Conservation (phyloP, 257 asterid genomes). For the Solanum chmielewskii region DNA sequence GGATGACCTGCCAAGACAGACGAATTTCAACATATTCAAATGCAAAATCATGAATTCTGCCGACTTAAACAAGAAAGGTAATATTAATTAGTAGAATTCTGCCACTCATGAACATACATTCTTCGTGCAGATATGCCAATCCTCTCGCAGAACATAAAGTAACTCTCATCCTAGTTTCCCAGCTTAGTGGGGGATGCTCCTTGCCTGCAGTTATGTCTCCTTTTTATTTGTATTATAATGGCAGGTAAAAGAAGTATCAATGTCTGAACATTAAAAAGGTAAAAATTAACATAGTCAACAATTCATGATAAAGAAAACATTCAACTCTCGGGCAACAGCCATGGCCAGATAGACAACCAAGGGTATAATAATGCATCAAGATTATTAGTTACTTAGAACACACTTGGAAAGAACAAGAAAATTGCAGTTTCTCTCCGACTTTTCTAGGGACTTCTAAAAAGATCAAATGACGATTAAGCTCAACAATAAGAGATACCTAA, state of each 20-base stretch:
- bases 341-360: not conserved
- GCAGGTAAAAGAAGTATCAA: not conserved
- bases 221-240: not conserved
- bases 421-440: not conserved
- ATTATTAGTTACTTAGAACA: not conserved
- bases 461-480: not conserved
- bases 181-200: conserved; percentile 43
- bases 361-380: not conserved
- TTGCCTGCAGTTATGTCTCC: conserved; percentile 33
- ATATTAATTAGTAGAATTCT: not conserved
- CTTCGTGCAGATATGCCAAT: conserved; percentile 75
- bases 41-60: not conserved
- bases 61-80: not conserved
- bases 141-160: conserved; percentile 84
- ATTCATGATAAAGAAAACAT: not conserved
- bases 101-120: conserved; percentile 43
- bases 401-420: not conserved
- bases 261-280: not conserved
- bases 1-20: conserved; percentile 57
- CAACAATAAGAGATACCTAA: not conserved
- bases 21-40: not conserved
- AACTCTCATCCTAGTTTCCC: conserved; percentile 72
- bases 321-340: not conserved
- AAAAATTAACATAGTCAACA: not conserved
- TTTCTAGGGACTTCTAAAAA: not conserved